These are phyloP conservation scores for Geranium incanum DNA, from an alignment of 441 rosid species.

Conservation along the genomic window DNA sequence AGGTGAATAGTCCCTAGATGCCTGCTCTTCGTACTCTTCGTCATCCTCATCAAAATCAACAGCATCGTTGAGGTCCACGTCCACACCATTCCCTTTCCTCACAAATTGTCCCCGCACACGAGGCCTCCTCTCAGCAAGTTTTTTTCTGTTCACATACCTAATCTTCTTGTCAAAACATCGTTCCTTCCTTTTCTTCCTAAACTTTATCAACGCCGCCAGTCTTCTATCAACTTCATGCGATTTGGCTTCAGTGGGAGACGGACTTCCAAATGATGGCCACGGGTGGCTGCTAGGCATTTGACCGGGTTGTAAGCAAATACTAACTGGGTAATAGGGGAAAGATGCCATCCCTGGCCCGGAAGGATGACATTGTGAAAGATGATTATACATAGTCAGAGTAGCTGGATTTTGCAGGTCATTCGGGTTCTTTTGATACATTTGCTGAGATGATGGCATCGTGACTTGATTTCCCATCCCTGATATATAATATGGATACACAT, in stretches of 20 bases:
- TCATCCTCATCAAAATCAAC: constrained; percentile 71
- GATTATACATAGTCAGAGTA: constrained; percentile 59
- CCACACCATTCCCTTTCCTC: constrained; percentile 70
- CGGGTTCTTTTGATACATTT: constrained; percentile 42
- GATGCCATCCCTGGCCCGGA: constrained; percentile 47
- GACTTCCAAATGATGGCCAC: constrained; percentile 57
- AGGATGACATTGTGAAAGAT: constrained; percentile 33
- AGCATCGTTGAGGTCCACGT: constrained; percentile 67
- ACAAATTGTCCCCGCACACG: constrained; percentile 96
- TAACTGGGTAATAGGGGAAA: constrained; percentile 60
- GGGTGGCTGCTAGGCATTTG: constrained; percentile 47
- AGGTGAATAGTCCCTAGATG: constrained; percentile 56
- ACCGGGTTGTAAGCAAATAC: constrained; percentile 56
- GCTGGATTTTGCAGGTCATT: constrained; percentile 42
- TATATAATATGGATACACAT: constrained; percentile 58
- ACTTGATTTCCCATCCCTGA: constrained; percentile 70
- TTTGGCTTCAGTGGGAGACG: constrained; percentile 44
- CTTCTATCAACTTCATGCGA: constrained; percentile 63
- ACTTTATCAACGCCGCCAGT: constrained; percentile 82
- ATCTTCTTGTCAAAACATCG: constrained; percentile 94
- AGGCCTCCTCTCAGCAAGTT: constrained; percentile 93
- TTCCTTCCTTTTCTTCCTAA: constrained; percentile 86
- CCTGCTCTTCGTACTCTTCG: constrained; percentile 55
- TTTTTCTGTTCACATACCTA: constrained; percentile 79
- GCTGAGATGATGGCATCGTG: constrained; percentile 54